Conservation (phyloP, 352 stramenopile species). For the Achlya hypogyna region DNA sequence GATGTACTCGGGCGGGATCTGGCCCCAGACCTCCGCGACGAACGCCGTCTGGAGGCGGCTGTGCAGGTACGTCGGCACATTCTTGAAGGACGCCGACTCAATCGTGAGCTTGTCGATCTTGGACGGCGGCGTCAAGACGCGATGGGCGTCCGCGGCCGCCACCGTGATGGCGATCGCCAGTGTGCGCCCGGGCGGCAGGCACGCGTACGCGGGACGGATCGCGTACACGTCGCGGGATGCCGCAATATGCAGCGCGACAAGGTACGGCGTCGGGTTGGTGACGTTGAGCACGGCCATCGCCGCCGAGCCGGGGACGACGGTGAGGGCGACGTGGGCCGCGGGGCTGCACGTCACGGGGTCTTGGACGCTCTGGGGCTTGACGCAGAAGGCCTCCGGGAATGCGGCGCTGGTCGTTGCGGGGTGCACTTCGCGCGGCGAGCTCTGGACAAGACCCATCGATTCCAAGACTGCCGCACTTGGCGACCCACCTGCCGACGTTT, state of each 20-base stretch:
- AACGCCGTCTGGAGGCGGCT: not conserved
- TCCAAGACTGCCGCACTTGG: not conserved
- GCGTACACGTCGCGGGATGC: not conserved
- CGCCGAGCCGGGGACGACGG: not conserved
- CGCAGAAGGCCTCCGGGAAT: not conserved
- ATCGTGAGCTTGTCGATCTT: not conserved
- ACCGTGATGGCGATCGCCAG: not conserved
- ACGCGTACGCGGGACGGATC: not conserved
- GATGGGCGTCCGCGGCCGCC: not conserved
- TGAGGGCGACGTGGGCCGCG: not conserved
- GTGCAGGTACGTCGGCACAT: not conserved
- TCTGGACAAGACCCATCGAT: conserved; percentile 6
- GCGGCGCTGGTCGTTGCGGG: not conserved
- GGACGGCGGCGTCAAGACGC: not conserved
- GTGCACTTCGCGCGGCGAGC: not conserved
- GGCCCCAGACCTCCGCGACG: not conserved
- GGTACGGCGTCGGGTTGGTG: not conserved
- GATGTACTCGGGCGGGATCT: not conserved
- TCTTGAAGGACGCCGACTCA: not conserved
- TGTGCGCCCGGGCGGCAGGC: not conserved
- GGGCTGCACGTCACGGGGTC: not conserved
- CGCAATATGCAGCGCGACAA: not conserved
- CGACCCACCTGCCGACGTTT: not conserved
- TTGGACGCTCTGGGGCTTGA: not conserved
- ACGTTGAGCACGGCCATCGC: conserved; percentile 13